phyloP scores from a whole-genome alignment of 257 asterid genomes.

The Fraxinus americana region DNA sequence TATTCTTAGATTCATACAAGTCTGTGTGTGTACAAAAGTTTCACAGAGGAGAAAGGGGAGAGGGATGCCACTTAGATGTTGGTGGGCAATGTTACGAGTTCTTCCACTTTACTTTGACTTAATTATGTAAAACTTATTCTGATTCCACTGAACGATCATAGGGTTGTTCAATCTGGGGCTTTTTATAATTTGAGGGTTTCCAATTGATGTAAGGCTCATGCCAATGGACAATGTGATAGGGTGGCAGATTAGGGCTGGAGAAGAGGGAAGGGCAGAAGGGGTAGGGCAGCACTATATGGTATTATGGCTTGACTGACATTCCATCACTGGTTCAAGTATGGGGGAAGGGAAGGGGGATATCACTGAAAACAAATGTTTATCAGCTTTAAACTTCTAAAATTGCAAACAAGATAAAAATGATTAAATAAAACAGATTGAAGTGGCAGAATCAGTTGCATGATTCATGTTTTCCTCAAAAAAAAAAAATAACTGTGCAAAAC shows the following conservation, averaged over 20 bases:
- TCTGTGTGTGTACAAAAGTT: background rate
- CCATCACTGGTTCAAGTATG: background rate
- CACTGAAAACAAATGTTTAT: background rate
- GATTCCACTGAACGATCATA: background rate
- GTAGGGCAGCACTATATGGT: background rate
- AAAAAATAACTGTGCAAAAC: background rate
- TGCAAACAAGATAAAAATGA: constrained; percentile 4
- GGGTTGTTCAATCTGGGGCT: background rate
- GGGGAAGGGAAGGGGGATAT: constrained; percentile 3
- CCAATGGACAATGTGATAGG: constrained; percentile 13
- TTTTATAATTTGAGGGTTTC: constrained; percentile 10
- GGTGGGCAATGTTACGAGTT: constrained; percentile 5
- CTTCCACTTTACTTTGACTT: constrained; percentile 8
- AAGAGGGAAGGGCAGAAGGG: background rate
- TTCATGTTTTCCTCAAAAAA: background rate
- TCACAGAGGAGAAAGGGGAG: background rate
- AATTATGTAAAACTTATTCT: background rate
- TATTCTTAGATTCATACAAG: background rate
- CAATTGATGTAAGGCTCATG: constrained; percentile 1
- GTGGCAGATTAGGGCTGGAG: background rate
- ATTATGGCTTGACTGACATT: background rate
- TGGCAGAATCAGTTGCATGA: background rate
- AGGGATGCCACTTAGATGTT: constrained; percentile 1
- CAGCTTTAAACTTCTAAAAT: background rate
- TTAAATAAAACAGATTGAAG: background rate